Percentiles rank a stretch among this genome's conserved stretches.
Evolutionary conservation across 2,329 filamentous ascomycete genomes (phyloP).

Genomic region (Monosporascus sp.): DNA sequence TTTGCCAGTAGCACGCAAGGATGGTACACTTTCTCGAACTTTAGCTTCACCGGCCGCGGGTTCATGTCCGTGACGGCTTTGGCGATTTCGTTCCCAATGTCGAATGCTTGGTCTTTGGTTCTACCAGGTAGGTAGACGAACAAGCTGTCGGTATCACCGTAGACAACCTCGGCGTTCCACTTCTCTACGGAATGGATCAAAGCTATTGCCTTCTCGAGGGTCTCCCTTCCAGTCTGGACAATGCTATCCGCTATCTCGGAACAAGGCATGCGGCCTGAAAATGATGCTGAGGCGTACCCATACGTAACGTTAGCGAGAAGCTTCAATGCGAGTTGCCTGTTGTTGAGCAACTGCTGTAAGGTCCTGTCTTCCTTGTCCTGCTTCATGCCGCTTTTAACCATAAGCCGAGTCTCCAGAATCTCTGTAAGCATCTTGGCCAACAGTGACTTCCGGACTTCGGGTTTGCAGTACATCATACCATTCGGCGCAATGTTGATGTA

Average conservation of each 20-base stretch:
- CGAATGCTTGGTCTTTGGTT: conserved; percentile 82
- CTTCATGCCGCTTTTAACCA: conserved; percentile 98
- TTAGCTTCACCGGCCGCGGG: conserved; percentile 86
- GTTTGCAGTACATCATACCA: conserved; percentile 90
- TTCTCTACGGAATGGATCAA: conserved; percentile 80
- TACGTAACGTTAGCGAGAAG: conserved; percentile 98
- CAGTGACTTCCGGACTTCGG: conserved; percentile 80
- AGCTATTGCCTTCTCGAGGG: conserved; percentile 87
- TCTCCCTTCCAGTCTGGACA: conserved; percentile 92
- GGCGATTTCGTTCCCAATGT: conserved; percentile 88
- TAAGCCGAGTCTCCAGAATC: conserved; percentile 90
- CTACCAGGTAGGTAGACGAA: conserved; percentile 87
- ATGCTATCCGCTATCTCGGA: conserved; percentile 98
- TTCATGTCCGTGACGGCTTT: conserved; percentile 83
- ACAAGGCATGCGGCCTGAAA: conserved; percentile 96
- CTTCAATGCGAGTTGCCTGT: conserved; percentile 89
- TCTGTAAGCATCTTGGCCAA: conserved; percentile 95
- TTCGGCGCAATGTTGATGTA: conserved; percentile 92
- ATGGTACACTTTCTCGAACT: conserved; percentile 98
- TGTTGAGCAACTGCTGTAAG: conserved; percentile 83
- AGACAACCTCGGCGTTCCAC: conserved; percentile 96
- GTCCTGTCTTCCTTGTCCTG: conserved; percentile 81
- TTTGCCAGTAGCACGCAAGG: conserved; percentile 92
- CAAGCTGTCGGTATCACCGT: conserved; percentile 93
- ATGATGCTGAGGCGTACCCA: conserved; percentile 93